phyloP scores from a whole-genome alignment of 2,329 filamentous ascomycete species.

The Colletotrichum abscissum region DNA sequence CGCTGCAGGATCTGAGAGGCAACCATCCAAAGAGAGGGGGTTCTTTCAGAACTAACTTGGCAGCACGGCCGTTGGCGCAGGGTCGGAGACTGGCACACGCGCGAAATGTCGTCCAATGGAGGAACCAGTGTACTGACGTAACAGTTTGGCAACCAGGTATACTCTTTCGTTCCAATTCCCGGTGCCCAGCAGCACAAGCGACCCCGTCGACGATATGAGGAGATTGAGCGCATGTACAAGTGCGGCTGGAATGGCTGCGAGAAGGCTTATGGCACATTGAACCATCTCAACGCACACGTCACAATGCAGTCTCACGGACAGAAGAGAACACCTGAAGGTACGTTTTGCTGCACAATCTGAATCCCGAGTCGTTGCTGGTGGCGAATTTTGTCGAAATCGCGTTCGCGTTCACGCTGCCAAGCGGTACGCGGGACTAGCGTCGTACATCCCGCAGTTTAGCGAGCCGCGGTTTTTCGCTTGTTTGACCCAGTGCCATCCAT shows the following conservation, averaged over 20 bases:
- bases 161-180: conserved; percentile 97
- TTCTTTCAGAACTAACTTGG: neutral
- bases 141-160: conserved; percentile 71
- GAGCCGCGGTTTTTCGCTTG: neutral
- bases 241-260: conserved; percentile 99
- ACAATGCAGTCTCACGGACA: conserved; percentile 98
- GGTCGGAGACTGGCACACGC: conserved; percentile 1
- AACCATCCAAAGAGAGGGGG: neutral
- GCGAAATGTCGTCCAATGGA: neutral
- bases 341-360: conserved; percentile 44
- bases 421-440: neutral
- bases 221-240: conserved; percentile 99
- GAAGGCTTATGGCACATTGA: conserved; percentile 97
- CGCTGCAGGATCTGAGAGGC: too few species aligned
- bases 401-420: neutral
- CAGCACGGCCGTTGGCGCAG: neutral
- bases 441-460: neutral
- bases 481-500: conserved; percentile 10
- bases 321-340: conserved; percentile 98
- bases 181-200: conserved; percentile 98
- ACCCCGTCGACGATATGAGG: conserved; percentile 91
- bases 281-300: conserved; percentile 97
- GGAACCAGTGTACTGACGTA: conserved; percentile 34
- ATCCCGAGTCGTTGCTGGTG: neutral
- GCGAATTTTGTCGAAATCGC: neutral